Percentiles rank a stretch among this genome's conserved stretches.
phyloP scores from a whole-genome alignment of 2,329 filamentous ascomycete genomes.

The Phyllosticta paracitricarpa region DNA sequence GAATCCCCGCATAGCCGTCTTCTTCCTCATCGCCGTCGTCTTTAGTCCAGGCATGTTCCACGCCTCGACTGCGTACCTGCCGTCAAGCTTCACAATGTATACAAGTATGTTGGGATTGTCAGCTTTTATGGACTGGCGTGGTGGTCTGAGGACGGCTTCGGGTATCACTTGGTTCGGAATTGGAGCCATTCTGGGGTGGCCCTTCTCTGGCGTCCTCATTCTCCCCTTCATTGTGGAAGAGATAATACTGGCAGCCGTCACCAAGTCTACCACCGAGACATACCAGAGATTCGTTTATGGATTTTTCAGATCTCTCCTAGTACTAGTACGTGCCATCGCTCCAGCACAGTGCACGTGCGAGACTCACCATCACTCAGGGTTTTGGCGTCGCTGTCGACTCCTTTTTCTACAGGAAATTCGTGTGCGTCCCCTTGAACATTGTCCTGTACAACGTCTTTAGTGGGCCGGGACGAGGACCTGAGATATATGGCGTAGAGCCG shows the following conservation, averaged over 20 bases:
- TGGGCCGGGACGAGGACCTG: conserved; percentile 63
- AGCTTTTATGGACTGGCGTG: conserved; percentile 83
- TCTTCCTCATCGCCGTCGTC: conserved; percentile 69
- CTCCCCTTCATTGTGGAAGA: conserved; percentile 77
- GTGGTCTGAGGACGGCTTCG: conserved; percentile 65
- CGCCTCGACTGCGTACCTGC: conserved; percentile 74
- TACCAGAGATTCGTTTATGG: conserved; percentile 58
- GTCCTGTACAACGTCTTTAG: conserved; percentile 93
- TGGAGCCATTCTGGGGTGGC: conserved; percentile 84
- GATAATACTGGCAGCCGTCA: conserved; percentile 42
- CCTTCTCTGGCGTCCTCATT: conserved; percentile 76
- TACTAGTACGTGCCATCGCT: conserved; percentile 50
- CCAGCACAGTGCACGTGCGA: neutral
- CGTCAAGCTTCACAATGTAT: conserved; percentile 97
- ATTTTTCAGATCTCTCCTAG: conserved; percentile 50
- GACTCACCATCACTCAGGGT: conserved; percentile 36
- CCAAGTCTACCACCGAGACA: conserved; percentile 50
- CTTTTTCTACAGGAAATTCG: conserved; percentile 74
- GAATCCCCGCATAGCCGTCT: conserved; percentile 72
- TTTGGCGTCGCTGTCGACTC: conserved; percentile 64
- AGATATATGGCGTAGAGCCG: conserved; percentile 90
- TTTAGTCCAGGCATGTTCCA: conserved; percentile 90
- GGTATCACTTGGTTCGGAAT: conserved; percentile 88
- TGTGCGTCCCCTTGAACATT: conserved; percentile 81
- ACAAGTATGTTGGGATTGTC: conserved; percentile 75